These are phyloP conservation scores for Saussurea involucrata DNA, from an alignment of 129 eudicot genomes.

Conservation along the genomic window DNA sequence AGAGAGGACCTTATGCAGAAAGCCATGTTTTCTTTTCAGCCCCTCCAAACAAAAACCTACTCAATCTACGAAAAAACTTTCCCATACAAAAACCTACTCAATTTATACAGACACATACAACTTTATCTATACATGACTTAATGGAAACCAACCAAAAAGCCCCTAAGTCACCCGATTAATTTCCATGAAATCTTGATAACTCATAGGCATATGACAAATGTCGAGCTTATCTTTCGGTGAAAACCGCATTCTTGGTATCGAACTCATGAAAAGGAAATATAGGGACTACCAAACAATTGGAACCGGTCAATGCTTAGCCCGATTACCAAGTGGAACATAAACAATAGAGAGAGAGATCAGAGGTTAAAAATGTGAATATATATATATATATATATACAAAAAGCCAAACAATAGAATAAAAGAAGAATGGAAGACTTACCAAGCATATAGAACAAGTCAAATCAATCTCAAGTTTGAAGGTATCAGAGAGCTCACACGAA, in stretches of 20 bases:
- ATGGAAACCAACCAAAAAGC: no score
- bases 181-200: background rate
- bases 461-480: slow-evolving; percentile 72
- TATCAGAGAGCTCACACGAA: slow-evolving; percentile 77
- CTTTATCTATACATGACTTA: no score
- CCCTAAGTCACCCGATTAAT: background rate
- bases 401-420: background rate
- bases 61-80: no score
- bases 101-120: no score
- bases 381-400: background rate
- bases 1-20: no score
- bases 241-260: background rate
- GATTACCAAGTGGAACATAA: slow-evolving; percentile 1
- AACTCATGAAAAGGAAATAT: background rate
- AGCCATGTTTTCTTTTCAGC: no score
- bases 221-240: background rate
- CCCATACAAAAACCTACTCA: no score
- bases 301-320: background rate
- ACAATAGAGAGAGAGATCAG: background rate
- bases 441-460: slow-evolving; percentile 95
- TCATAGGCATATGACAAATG: background rate
- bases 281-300: background rate
- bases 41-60: no score
- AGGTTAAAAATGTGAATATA: background rate
- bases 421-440: slow-evolving; percentile 45